phyloP scores from a whole-genome alignment of 1,139 yeast genomes.

The Saccharomycopsis hybrid region DNA sequence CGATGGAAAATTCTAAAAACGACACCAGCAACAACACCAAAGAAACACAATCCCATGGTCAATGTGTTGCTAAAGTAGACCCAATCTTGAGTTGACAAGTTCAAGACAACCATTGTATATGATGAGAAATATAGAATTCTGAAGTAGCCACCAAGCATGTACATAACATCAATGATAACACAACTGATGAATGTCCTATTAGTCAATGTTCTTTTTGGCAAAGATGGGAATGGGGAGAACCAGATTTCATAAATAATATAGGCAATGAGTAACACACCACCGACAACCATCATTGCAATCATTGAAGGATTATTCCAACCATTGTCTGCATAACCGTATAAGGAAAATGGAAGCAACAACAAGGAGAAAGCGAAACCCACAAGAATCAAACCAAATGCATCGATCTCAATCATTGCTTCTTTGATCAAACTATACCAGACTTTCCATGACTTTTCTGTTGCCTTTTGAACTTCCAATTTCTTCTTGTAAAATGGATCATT shows the following conservation, averaged over 20 bases:
- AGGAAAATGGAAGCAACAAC: slow-evolving; percentile 33
- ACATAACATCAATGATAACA: slow-evolving; percentile 30
- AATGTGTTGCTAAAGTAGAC: slow-evolving; percentile 32
- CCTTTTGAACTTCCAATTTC: slow-evolving; percentile 19
- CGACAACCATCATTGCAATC: slow-evolving; percentile 35
- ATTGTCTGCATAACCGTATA: slow-evolving; percentile 28
- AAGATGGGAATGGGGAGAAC: slow-evolving; percentile 31
- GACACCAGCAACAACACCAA: slow-evolving; percentile 32
- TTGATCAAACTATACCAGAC: slow-evolving; percentile 11
- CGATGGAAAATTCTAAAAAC: slow-evolving; percentile 30
- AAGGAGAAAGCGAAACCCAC: slow-evolving; percentile 34
- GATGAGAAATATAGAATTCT: slow-evolving; percentile 29
- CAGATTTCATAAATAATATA: slow-evolving; percentile 29
- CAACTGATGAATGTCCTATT: slow-evolving; percentile 33
- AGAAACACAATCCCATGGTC: slow-evolving; percentile 32
- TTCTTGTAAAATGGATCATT: slow-evolving; percentile 22
- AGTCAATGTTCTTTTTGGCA: slow-evolving; percentile 31
- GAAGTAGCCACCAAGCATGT: slow-evolving; percentile 28
- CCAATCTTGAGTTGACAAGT: slow-evolving; percentile 31
- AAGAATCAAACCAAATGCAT: slow-evolving; percentile 33
- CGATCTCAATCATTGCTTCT: slow-evolving; percentile 29
- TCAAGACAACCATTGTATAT: slow-evolving; percentile 27
- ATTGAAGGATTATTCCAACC: slow-evolving; percentile 34
- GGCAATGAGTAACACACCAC: slow-evolving; percentile 29
- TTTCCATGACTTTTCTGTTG: slow-evolving; percentile 1